These are phyloP conservation scores for Capronia epimyces DNA, from an alignment of 2,329 filamentous ascomycete species.

Conservation along the genomic window DNA sequence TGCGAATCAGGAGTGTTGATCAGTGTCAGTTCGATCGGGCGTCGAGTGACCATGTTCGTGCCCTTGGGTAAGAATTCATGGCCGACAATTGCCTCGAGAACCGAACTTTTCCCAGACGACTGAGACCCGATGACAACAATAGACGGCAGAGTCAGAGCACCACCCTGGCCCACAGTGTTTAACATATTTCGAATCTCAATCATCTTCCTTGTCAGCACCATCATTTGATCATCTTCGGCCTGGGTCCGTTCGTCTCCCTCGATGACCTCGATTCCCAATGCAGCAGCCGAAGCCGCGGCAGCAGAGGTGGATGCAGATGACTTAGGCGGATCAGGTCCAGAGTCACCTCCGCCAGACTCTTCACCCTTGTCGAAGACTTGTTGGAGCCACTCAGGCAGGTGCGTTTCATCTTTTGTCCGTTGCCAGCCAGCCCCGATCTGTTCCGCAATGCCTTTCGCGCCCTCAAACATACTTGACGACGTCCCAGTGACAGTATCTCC, in stretches of 20 bases:
- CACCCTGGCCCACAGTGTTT: slow-evolving; percentile 86
- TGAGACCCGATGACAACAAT: slow-evolving; percentile 99
- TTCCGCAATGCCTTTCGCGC: slow-evolving; percentile 67
- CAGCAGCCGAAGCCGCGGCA: slow-evolving; percentile 65
- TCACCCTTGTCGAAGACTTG: slow-evolving; percentile 59
- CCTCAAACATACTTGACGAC: slow-evolving; percentile 55
- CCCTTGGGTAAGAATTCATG: slow-evolving; percentile 97
- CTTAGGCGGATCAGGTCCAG: slow-evolving; percentile 33
- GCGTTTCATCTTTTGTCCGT: slow-evolving; percentile 71
- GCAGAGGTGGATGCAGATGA: slow-evolving; percentile 55
- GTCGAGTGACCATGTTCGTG: slow-evolving; percentile 95
- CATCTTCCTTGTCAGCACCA: slow-evolving; percentile 98
- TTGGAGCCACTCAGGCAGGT: slow-evolving; percentile 72
- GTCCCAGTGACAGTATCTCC: slow-evolving; percentile 60
- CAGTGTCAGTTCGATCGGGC: slow-evolving; percentile 91
- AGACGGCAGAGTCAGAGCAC: slow-evolving; percentile 79
- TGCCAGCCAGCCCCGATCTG: slow-evolving; percentile 78
- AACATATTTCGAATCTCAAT: slow-evolving; percentile 94
- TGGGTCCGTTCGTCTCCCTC: slow-evolving; percentile 58
- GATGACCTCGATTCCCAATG: slow-evolving; percentile 70
- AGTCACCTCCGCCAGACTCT: slow-evolving; percentile 42
- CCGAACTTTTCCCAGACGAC: slow-evolving; percentile 96
- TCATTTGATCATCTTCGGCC: slow-evolving; percentile 94
- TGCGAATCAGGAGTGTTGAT: slow-evolving; percentile 87
- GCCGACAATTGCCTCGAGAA: slow-evolving; percentile 91